phyloP scores from a whole-genome alignment of 768 basidiomycete species.

The Podaxis sp. region DNA sequence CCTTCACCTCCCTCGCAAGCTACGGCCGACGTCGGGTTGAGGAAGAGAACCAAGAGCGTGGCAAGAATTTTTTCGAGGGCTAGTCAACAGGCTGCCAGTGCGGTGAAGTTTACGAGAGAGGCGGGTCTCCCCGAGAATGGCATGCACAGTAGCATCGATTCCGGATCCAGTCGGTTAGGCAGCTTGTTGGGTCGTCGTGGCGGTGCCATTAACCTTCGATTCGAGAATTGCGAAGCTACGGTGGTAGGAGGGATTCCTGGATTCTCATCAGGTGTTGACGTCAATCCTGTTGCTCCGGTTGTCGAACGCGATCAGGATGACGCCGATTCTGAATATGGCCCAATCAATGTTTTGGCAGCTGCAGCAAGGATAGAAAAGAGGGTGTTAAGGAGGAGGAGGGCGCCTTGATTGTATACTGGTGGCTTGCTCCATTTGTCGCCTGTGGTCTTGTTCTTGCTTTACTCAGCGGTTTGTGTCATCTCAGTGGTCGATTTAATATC shows the following conservation, averaged over 20 bases:
- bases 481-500: background rate
- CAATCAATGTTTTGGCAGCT: constrained; percentile 11
- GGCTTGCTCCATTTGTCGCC: background rate
- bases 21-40: background rate
- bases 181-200: constrained; percentile 5
- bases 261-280: background rate
- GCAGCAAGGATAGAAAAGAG: constrained; percentile 16
- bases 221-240: background rate
- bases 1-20: background rate
- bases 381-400: background rate
- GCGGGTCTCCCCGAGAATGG: background rate
- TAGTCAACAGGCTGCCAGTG: background rate
- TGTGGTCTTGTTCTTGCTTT: background rate
- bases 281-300: background rate
- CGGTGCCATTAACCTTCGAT: constrained; percentile 10
- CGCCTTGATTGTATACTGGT: background rate
- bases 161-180: background rate
- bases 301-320: background rate
- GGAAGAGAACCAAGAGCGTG: constrained; percentile 6
- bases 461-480: background rate
- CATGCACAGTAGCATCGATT: background rate
- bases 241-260: background rate
- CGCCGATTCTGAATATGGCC: background rate
- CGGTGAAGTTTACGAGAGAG: background rate
- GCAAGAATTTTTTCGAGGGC: background rate